These are phyloP conservation scores for Paecilomyces dactylethromorphus DNA, from an alignment of 2,329 filamentous ascomycete genomes.

Conservation along the genomic window DNA sequence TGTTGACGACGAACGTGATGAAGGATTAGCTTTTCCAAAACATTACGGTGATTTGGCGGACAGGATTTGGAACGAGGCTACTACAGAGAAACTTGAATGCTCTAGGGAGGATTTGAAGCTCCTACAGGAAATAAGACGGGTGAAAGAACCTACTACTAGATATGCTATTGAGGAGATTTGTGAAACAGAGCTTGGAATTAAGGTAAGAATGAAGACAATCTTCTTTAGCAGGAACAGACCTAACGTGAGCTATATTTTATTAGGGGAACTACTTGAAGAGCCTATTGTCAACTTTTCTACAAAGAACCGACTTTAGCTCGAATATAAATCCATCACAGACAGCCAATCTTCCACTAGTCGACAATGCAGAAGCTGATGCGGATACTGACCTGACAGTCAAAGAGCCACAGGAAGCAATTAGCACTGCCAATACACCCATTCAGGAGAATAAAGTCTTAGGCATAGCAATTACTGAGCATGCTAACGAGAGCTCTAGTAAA, in stretches of 20 bases:
- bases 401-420: background rate
- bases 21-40: slow-evolving; percentile 36
- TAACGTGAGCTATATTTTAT: background rate
- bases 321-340: background rate
- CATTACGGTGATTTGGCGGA: slow-evolving; percentile 23
- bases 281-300: background rate
- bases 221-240: background rate
- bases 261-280: background rate
- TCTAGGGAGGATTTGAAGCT: slow-evolving; percentile 13
- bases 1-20: slow-evolving; percentile 34
- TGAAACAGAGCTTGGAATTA: slow-evolving; percentile 7
- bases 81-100: slow-evolving; percentile 20
- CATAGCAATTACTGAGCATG: background rate
- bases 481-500: background rate
- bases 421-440: background rate
- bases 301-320: background rate
- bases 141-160: slow-evolving; percentile 12
- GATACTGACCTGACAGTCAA: background rate
- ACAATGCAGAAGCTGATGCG: background rate
- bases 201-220: slow-evolving; percentile 10
- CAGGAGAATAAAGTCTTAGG: background rate
- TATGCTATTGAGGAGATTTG: slow-evolving; percentile 16
- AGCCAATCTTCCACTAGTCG: background rate
- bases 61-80: slow-evolving; percentile 9
- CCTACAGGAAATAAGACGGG: slow-evolving; percentile 22